A percentile compares a stretch with the other conserved stretches of the same genome.
phyloP scores from a whole-genome alignment of 2,329 filamentous ascomycete species.

The Colletotrichum brevisporum region DNA sequence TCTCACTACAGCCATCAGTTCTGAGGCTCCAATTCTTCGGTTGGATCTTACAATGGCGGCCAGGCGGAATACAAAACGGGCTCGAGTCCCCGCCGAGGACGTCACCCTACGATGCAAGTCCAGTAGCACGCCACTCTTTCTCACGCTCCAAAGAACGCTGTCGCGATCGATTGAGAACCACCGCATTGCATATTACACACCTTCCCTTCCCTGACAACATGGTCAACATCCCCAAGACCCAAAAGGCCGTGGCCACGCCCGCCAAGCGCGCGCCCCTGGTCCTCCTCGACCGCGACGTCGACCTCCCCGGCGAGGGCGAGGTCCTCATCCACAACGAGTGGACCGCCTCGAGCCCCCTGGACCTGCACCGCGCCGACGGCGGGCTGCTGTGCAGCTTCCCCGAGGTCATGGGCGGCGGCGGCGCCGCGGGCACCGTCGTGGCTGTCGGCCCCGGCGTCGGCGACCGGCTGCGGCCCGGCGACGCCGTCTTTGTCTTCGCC shows the following conservation, averaged over 20 bases:
- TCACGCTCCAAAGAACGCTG: neutral
- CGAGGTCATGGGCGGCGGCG: conserved; percentile 65
- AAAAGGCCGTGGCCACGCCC: conserved; percentile 46
- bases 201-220: neutral
- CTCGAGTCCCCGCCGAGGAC: neutral
- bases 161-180: neutral
- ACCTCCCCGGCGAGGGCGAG: conserved; percentile 58
- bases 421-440: conserved; percentile 66
- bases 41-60: neutral
- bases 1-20: too few species aligned
- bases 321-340: conserved; percentile 70
- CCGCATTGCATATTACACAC: neutral
- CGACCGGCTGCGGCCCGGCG: conserved; percentile 59
- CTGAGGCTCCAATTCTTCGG: neutral
- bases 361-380: conserved; percentile 74
- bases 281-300: conserved; percentile 44
- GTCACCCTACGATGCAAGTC: neutral
- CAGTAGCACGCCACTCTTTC: too few species aligned
- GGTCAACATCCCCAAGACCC: conserved; percentile 43
- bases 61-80: neutral
- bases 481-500: conserved; percentile 70
- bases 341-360: conserved; percentile 72
- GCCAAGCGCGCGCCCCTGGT: conserved; percentile 44
- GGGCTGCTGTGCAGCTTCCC: conserved; percentile 67
- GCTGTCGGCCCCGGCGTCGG: conserved; percentile 57